These are phyloP conservation scores for Saccharomyces pastorianus DNA, from an alignment of 1,139 yeast genomes.

Conservation along the genomic window DNA sequence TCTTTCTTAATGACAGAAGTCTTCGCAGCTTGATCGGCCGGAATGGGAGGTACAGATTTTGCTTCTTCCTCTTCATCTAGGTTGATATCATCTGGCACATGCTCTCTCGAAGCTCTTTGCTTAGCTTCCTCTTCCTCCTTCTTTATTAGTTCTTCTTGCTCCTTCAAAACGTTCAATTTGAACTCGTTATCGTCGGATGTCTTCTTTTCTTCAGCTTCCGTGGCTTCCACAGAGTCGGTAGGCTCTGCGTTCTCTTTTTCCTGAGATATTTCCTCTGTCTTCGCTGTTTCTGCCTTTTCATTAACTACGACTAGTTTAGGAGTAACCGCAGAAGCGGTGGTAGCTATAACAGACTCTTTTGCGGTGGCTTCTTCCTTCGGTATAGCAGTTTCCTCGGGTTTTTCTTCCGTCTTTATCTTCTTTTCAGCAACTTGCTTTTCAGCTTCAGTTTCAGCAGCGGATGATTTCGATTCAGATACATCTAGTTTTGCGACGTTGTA, in stretches of 20 bases:
- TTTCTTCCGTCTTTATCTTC: slow-evolving; percentile 5
- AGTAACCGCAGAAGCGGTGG: slow-evolving; percentile 44
- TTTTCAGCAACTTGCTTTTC: slow-evolving; percentile 2
- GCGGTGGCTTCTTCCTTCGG: slow-evolving; percentile 36
- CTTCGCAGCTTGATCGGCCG: slow-evolving; percentile 18
- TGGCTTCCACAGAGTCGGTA: slow-evolving; percentile 3
- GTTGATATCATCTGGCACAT: slow-evolving; percentile 68
- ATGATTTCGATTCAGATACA: slow-evolving; percentile 41
- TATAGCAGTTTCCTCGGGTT: slow-evolving; percentile 5
- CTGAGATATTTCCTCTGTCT: not conserved
- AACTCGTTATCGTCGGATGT: slow-evolving; percentile 47
- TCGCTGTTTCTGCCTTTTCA: not conserved
- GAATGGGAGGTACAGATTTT: slow-evolving; percentile 17
- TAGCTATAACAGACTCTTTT: slow-evolving; percentile 35
- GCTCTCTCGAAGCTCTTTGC: slow-evolving; percentile 54
- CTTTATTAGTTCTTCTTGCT: slow-evolving; percentile 89
- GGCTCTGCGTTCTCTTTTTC: slow-evolving; percentile 4
- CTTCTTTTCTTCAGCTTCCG: slow-evolving; percentile 9
- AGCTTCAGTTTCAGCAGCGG: slow-evolving; percentile 8
- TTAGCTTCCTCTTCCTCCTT: slow-evolving; percentile 82
- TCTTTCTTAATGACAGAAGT: slow-evolving; percentile 15
- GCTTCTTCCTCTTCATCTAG: slow-evolving; percentile 61
- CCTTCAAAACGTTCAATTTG: slow-evolving; percentile 84
- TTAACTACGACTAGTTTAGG: slow-evolving; percentile 20
- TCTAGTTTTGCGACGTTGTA: slow-evolving; percentile 93